Evolutionary conservation across 345 rosid species (phyloP).

Genomic region (Gossypium herbaceum): DNA sequence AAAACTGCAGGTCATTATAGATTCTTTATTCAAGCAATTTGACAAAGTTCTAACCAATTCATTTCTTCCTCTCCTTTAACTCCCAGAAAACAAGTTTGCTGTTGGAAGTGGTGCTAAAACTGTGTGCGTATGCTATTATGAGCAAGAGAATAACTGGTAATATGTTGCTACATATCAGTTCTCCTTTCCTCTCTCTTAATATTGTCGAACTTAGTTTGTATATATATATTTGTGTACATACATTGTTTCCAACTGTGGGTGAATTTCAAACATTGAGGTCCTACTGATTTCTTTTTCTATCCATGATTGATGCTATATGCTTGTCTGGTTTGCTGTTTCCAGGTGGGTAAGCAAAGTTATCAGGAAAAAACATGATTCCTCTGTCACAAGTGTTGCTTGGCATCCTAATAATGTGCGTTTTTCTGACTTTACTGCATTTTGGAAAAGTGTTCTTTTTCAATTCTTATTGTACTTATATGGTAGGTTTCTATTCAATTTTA

Average conservation of each 20-base stretch:
- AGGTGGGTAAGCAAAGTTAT: constrained; percentile 99
- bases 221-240: neutral
- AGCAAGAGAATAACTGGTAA: constrained; percentile 98
- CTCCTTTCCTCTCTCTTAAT: constrained; percentile 11
- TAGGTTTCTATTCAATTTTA: neutral
- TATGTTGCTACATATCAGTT: constrained; percentile 4
- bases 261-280: neutral
- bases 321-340: constrained; percentile 24
- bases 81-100: constrained; percentile 90
- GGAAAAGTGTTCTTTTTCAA: neutral
- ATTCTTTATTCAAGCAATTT: constrained; percentile 6
- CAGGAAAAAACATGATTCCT: constrained; percentile 84
- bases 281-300: neutral
- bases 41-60: constrained; percentile 7
- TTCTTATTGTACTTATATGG: neutral
- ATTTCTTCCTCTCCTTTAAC: constrained; percentile 9
- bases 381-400: constrained; percentile 96
- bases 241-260: neutral
- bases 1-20: neutral
- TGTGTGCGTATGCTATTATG: constrained; percentile 94
- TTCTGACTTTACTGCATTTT: neutral
- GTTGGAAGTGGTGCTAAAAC: constrained; percentile 99
- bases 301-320: constrained; percentile 18
- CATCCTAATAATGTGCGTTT: constrained; percentile 91
- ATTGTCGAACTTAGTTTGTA: neutral